These are phyloP conservation scores for Panaeolus cyanescens DNA, from an alignment of 768 basidiomycete genomes.

Conservation along the genomic window DNA sequence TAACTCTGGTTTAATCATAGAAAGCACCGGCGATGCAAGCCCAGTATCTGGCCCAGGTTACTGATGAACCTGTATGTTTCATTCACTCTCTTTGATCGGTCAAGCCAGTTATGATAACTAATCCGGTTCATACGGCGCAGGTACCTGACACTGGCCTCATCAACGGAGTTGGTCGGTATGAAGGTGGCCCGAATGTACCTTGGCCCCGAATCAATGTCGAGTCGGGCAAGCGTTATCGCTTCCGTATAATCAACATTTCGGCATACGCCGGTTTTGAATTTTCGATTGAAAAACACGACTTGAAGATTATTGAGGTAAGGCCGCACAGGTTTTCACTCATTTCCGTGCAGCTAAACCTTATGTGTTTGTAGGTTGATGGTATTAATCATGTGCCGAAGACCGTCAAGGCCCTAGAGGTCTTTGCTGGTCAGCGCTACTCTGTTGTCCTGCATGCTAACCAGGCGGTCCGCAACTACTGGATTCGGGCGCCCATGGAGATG, in stretches of 20 bases:
- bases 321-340: neutral
- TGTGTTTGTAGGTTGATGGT: constrained; percentile 40
- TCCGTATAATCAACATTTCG: constrained; percentile 53
- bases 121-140: neutral
- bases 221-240: constrained; percentile 48
- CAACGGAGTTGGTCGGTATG: constrained; percentile 22
- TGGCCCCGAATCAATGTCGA: constrained; percentile 36
- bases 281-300: constrained; percentile 33
- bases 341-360: constrained; percentile 29
- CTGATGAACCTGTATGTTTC: constrained; percentile 16
- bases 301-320: constrained; percentile 25
- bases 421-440: constrained; percentile 53
- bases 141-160: constrained; percentile 15
- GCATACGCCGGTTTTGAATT: constrained; percentile 44
- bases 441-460: constrained; percentile 43
- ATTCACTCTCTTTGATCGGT: neutral
- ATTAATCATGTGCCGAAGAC: constrained; percentile 26
- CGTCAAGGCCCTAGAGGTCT: constrained; percentile 42
- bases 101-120: neutral
- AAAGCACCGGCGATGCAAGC: constrained; percentile 27
- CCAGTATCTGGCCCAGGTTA: constrained; percentile 26
- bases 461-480: constrained; percentile 48
- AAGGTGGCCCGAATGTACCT: constrained; percentile 18
- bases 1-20: neutral
- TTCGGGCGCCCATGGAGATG: constrained; percentile 36